These are phyloP conservation scores for Oryza nivara DNA, from an alignment of 176 grass and related monocot species.

Conservation along the genomic window DNA sequence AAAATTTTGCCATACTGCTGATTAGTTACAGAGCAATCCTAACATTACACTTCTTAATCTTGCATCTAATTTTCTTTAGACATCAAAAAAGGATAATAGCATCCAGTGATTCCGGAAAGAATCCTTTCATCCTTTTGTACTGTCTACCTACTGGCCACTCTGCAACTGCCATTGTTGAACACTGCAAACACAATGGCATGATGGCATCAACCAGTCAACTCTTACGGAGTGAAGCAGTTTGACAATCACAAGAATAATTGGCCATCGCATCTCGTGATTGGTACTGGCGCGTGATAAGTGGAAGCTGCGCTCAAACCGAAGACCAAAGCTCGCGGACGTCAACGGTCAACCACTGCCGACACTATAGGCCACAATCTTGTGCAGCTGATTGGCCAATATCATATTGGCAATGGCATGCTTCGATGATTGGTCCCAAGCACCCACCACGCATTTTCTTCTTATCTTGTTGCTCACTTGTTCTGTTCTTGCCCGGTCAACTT, in stretches of 20 bases:
- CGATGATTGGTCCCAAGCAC: slow-evolving; percentile 5
- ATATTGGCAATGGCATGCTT: slow-evolving; percentile 22
- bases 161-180: background rate
- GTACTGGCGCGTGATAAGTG: background rate
- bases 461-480: background rate
- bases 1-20: background rate
- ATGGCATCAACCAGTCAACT: too few species aligned
- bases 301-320: background rate
- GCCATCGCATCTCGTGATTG: background rate
- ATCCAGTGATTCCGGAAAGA: background rate
- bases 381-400: slow-evolving; percentile 1
- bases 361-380: background rate
- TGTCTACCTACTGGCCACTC: background rate
- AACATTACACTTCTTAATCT: background rate
- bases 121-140: background rate
- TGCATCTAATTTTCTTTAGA: background rate
- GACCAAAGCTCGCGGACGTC: slow-evolving; percentile 14
- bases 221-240: background rate
- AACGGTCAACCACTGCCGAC: slow-evolving; percentile 46
- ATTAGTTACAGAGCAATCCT: background rate
- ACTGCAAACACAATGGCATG: background rate
- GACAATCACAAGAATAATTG: background rate
- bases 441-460: slow-evolving; percentile 22
- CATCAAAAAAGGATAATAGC: background rate
- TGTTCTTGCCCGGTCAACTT: slow-evolving; percentile 35